Evolutionary conservation across 768 basidiomycete species (phyloP), one percentile per base, ranked within the genome.

Genomic region (Glaciozyma martinii): DNA sequence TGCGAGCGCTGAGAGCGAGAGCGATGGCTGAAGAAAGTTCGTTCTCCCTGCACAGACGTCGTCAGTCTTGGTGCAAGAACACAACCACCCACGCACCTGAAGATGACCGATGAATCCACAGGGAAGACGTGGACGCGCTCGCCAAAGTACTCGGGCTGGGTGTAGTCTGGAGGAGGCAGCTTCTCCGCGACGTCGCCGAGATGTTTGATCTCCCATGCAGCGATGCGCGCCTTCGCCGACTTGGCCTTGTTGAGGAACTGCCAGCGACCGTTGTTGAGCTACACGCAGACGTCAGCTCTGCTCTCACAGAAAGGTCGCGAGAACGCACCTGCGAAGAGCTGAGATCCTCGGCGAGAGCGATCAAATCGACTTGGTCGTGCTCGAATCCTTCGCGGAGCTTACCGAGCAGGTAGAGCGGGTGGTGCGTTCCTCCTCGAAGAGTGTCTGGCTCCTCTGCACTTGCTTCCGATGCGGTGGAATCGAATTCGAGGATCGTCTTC

Each of bases 1-100:
- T 21, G 0, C 37, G 55, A 16, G 64, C 43, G 32, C 56, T 59
- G 50, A 69, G 65, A 5, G 68, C 47, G 59, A 69, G 60, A 3
- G 68, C 68, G 43, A 69, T 62, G 30, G 61, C 18, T 10, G 61
- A 63, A 23, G 59, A 60, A 16, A 63, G 43, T 43, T 69, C 68
- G 19, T 21, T 42, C n/a, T 65, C 53, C 8, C 64, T 40, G 37
- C 37, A 40, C 5, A 40, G 12, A 13, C 37, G 37, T 13, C 37
- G 37, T 40, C 37, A 40, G 12, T 13, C 12, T 40, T 40, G 3
- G 37, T 13, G 12, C 37, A 2, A 7, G 12, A 40, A 40, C 37
- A 13, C 37, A 13, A 40, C 5, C 10, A 40, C 37, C 5, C 3
- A 40, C 37, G 12, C 37, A 40, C 37, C 37, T 42, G 19, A 63